phyloP scores from a whole-genome alignment of 164 flowering plant genomes.

The Tetrastigma voinierianum region DNA sequence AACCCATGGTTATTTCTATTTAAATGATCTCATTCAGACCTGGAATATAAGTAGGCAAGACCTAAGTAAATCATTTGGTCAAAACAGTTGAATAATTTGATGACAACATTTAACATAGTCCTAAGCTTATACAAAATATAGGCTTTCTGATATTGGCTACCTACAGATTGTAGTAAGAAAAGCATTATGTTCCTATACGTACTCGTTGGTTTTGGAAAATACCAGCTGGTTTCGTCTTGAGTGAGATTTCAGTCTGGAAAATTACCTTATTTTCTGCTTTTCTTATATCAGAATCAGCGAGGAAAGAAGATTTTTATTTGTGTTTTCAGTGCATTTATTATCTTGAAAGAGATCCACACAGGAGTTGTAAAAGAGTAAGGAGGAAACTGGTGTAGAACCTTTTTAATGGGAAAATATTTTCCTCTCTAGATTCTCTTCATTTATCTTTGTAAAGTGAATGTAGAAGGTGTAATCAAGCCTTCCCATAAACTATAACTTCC shows the following conservation, averaged over 20 bases:
- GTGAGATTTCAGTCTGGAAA: constrained; percentile 30
- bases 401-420: background rate
- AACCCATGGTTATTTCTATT: too few relatives aligned
- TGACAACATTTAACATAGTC: too few relatives aligned
- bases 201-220: constrained; percentile 65
- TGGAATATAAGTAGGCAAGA: too few relatives aligned
- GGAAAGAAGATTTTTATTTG: background rate
- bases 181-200: constrained; percentile 51
- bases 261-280: background rate
- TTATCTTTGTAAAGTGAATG: background rate
- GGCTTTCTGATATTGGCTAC: constrained; percentile 1
- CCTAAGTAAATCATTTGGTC: too few relatives aligned
- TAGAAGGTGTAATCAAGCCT: background rate
- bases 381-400: constrained; percentile 87
- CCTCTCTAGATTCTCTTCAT: background rate
- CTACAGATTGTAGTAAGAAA: constrained; percentile 90
- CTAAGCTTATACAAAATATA: too few relatives aligned
- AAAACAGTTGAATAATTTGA: too few relatives aligned
- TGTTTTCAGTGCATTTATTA: background rate
- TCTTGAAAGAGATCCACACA: constrained; percentile 79
- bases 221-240: constrained; percentile 83
- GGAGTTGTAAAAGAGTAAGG: constrained; percentile 90
- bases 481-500: background rate
- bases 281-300: background rate
- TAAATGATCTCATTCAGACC: too few relatives aligned